Base-by-base conservation (phyloP, 768 basidiomycete genomes). In the Heimioporus sp. region DNA sequence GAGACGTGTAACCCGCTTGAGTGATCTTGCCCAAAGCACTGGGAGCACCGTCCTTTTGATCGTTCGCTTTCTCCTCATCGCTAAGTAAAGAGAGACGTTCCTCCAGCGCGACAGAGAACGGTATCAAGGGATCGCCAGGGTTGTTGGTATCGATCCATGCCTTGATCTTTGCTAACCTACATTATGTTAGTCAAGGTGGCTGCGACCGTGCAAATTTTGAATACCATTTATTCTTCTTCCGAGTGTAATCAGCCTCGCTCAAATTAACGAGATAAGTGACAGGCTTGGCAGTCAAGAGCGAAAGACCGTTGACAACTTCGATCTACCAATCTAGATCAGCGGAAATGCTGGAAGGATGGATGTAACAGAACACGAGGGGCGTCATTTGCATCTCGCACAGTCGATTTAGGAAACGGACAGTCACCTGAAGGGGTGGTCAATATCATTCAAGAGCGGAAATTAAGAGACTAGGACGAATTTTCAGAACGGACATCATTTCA, bases 151-250 rank as follows among this genome's bases (percentile, higher is more conserved):
- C 95, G 64, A 99, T 96, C 97, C 97, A 99, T 28, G 73, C 89
- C 69, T 98, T 98, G 79, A 98, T 98, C 76, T 96, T 97, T 17
- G 94, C 81, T 31, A 98, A 73, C 91, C 89, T 91, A 50, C 8
- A 17, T n/a, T 17, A 20, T 21, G 28, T 50, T 15, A 15, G 49
- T 43, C 6, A 39, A 42, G 41, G 24, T 10, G 16, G 3, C 4
- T 24, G 20, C 37, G 43, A 34, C 17, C 43, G 4, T 5, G 24
- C 30, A 13, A 19, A 15, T 40, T 16, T 17, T 17, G 34, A 38
- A 39, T 52, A 88, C 95, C 97, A 98, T 78, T 98, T 98, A 77
- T 98, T 98, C 84, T 98, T 98, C 74, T 98, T 98, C 57, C 97
- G 86, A 53, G 91, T 73, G 63, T 90, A 99, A 68, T 99, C 97